A percentile compares a stretch with the other conserved stretches of the same genome.
These are phyloP conservation scores for Saccharum hybrid DNA, from an alignment of 202 grass and related monocot genomes.

Conservation along the genomic window DNA sequence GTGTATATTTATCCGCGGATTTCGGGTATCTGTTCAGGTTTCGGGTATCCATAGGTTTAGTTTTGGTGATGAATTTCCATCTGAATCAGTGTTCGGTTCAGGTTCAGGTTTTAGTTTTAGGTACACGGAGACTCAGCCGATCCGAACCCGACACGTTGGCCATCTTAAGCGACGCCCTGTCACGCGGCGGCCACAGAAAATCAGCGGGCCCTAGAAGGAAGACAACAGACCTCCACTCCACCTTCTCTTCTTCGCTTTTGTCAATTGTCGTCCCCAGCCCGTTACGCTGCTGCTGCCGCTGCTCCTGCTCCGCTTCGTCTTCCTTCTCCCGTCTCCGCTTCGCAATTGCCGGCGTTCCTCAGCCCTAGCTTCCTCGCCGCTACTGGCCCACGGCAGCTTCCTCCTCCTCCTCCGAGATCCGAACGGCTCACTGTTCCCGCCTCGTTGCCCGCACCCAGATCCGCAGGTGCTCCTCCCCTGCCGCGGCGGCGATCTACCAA, in stretches of 20 bases:
- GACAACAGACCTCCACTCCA: slow-evolving; percentile 38
- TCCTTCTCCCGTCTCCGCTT: neutral
- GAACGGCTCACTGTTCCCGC: neutral
- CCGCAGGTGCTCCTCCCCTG: neutral
- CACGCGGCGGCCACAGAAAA: slow-evolving; percentile 50
- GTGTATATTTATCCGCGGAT: too few species aligned
- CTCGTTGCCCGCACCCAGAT: neutral
- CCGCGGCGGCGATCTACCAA: slow-evolving; percentile 12
- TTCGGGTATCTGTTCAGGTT: too few species aligned
- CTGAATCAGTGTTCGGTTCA: too few species aligned
- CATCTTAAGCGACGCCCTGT: too few species aligned
- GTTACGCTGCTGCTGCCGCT: slow-evolving; percentile 36
- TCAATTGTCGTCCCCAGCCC: slow-evolving; percentile 19
- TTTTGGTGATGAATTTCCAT: too few species aligned
- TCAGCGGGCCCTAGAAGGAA: neutral
- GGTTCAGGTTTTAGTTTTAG: too few species aligned
- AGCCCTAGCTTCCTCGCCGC: neutral
- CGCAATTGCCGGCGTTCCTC: neutral
- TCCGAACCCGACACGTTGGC: too few species aligned
- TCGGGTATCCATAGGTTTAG: too few species aligned
- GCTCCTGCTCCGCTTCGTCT: neutral
- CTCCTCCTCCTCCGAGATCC: slow-evolving; percentile 19
- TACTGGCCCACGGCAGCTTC: neutral
- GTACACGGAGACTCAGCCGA: too few species aligned
- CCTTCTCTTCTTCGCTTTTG: slow-evolving; percentile 26